Percentiles rank a stretch among this genome's conserved stretches.
phyloP scores from a whole-genome alignment of 2,329 filamentous ascomycete genomes.

The Colletotrichum neosansevieriae region DNA sequence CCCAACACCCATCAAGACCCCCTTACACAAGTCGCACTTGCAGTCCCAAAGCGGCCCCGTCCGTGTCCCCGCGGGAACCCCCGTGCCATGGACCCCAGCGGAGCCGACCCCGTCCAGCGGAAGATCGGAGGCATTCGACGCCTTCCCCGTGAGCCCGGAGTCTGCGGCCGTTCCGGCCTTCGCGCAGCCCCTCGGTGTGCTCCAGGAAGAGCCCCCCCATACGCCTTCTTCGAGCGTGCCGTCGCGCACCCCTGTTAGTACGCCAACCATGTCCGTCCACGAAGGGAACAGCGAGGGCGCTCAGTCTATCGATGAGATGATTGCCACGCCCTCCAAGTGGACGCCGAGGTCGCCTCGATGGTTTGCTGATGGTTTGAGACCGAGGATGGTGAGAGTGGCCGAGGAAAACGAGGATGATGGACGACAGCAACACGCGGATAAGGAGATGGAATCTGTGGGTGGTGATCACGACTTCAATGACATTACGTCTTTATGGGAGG shows the following conservation, averaged over 20 bases:
- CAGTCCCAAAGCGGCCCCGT: not conserved
- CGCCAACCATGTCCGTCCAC: not conserved
- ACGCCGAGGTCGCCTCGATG: not conserved
- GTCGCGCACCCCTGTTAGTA: not conserved
- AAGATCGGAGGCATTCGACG: not conserved
- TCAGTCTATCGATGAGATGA: not conserved
- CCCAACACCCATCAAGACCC: slow-evolving; percentile 8
- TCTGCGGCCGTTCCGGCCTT: not conserved
- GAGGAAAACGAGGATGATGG: too few relatives aligned
- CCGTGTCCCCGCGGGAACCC: not conserved
- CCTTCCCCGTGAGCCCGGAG: slow-evolving; percentile 15
- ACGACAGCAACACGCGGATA: too few relatives aligned
- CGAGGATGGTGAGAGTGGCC: too few relatives aligned
- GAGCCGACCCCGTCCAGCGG: not conserved
- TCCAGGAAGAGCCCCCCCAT: not conserved
- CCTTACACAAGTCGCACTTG: not conserved
- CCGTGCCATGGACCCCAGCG: slow-evolving; percentile 6
- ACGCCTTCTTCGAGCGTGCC: not conserved
- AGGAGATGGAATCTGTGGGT: too few relatives aligned
- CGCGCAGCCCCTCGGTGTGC: not conserved
- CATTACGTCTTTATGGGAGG: too few relatives aligned
- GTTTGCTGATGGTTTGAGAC: not conserved
- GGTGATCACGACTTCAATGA: too few relatives aligned
- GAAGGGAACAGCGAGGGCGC: too few relatives aligned
- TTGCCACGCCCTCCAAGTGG: not conserved